Percentiles rank a stretch among this genome's conserved stretches.
phyloP scores from a whole-genome alignment of 2,329 filamentous ascomycete species.

The Cryphonectria carpinicola region DNA sequence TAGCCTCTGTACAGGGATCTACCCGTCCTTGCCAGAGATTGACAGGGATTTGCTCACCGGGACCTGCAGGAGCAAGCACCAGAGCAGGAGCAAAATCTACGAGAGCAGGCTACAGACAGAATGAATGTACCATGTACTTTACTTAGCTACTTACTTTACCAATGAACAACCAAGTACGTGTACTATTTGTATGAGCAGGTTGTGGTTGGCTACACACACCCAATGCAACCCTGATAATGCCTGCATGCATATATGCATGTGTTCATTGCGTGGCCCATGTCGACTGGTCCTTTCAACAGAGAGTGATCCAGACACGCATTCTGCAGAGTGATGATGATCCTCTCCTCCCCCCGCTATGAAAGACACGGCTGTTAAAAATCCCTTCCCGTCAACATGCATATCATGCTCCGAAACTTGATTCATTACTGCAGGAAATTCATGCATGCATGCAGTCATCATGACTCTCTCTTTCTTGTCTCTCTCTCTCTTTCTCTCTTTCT shows the following conservation, averaged over 20 bases:
- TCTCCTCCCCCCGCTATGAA: neutral
- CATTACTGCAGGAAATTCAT: neutral
- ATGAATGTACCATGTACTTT: too few species aligned
- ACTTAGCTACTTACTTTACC: too few species aligned
- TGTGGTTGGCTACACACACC: neutral
- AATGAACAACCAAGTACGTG: too few species aligned
- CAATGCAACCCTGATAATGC: neutral
- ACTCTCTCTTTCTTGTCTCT: neutral
- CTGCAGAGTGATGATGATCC: neutral
- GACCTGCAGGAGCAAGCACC: neutral
- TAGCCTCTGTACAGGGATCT: neutral
- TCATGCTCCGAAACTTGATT: neutral
- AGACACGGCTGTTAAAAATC: neutral
- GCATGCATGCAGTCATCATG: constrained; percentile 1
- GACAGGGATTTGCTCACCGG: neutral
- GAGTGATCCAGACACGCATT: neutral
- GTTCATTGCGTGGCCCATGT: constrained; percentile 1
- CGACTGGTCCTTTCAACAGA: neutral
- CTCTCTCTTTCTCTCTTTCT: neutral
- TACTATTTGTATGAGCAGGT: neutral
- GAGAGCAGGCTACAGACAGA: constrained; percentile 1
- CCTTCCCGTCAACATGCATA: neutral
- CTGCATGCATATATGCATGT: constrained; percentile 2
- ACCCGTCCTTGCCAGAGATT: neutral
- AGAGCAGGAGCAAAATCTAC: neutral